phyloP scores from a whole-genome alignment of 164 flowering plant genomes.

The Euptelea pleiosperma region DNA sequence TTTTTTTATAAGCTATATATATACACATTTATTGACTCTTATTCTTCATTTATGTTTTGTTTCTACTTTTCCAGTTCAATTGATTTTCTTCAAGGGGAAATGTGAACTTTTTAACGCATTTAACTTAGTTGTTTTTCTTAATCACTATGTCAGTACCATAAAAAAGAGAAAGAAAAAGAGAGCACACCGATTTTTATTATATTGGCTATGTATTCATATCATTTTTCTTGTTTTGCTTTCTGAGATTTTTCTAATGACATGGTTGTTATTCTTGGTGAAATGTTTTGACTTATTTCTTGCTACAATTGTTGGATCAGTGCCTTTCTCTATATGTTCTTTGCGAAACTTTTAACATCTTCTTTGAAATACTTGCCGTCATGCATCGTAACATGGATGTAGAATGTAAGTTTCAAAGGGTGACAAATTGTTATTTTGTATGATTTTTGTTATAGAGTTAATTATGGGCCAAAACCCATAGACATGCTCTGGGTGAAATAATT shows the following conservation, averaged over 20 bases:
- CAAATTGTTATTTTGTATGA: not conserved
- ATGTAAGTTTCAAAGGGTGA: not conserved
- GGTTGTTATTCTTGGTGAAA: not conserved
- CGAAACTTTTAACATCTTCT: conserved; percentile 12
- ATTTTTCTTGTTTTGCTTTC: not conserved
- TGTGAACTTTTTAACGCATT: not conserved
- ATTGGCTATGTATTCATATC: not conserved
- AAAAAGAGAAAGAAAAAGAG: not conserved
- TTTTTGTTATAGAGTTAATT: not conserved
- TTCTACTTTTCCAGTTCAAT: no score
- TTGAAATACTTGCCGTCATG: not conserved
- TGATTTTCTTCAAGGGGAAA: no score
- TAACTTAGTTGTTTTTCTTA: not conserved
- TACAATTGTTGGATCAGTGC: conserved; percentile 93
- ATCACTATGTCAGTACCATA: not conserved
- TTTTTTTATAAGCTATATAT: no score
- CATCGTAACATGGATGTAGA: not conserved
- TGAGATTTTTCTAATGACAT: no score
- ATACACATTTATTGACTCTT: no score
- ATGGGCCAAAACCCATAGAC: not conserved
- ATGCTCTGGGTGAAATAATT: not conserved
- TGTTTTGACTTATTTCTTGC: conserved; percentile 41
- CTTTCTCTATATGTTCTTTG: conserved; percentile 63
- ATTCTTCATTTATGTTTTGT: no score
- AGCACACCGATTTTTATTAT: not conserved